Evolutionary conservation across 2,329 filamentous ascomycete genomes (phyloP).

Genomic region (Penicillium sp.): DNA sequence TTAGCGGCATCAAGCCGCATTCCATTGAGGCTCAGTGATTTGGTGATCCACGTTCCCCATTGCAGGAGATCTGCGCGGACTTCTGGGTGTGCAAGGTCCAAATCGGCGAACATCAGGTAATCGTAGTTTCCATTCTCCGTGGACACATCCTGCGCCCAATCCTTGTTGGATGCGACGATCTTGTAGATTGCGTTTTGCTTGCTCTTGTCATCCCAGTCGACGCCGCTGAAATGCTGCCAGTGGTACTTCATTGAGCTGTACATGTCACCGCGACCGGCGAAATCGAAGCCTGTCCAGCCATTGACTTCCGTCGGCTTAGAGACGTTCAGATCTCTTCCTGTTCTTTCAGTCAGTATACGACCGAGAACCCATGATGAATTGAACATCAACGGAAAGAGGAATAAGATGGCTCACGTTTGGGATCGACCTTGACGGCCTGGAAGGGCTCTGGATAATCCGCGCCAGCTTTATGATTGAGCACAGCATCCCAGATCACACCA

Average conservation of each 20-base stretch:
- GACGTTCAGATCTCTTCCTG: conserved; percentile 44
- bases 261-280: conserved; percentile 51
- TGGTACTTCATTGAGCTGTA: conserved; percentile 58
- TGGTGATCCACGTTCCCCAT: conserved; percentile 61
- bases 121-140: conserved; percentile 58
- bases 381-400: not conserved
- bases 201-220: conserved; percentile 54
- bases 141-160: conserved; percentile 56
- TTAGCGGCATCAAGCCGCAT: conserved; percentile 65
- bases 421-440: conserved; percentile 56
- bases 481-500: conserved; percentile 59
- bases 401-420: conserved; percentile 29
- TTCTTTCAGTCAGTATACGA: not conserved
- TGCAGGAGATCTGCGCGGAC: conserved; percentile 56
- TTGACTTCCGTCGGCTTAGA: conserved; percentile 54
- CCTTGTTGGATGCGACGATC: conserved; percentile 54
- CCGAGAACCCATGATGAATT: no score
- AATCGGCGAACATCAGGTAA: conserved; percentile 63
- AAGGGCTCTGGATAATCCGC: conserved; percentile 58
- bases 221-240: conserved; percentile 60
- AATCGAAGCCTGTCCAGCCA: conserved; percentile 60
- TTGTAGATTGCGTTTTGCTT: conserved; percentile 57
- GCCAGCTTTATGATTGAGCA: conserved; percentile 64
- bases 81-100: conserved; percentile 58
- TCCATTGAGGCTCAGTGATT: conserved; percentile 53